Conservation (phyloP, 2,329 filamentous ascomycete genomes). For the Colletotrichum somersetense region DNA sequence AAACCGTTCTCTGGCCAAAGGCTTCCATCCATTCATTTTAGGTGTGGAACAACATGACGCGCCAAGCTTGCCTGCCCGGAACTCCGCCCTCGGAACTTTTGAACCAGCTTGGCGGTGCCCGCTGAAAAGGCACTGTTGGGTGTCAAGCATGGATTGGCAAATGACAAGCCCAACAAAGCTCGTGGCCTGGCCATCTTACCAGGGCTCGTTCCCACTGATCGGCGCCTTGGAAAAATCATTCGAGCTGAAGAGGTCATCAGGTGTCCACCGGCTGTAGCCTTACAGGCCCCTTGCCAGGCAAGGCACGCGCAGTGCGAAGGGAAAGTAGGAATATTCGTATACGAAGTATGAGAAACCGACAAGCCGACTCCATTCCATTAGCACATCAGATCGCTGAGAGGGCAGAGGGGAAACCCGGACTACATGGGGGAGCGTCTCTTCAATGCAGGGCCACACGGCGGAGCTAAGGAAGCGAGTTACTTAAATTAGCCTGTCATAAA, state of each 20-base stretch:
- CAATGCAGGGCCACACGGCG: conserved; percentile 18
- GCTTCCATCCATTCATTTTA: neutral
- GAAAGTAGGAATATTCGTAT: neutral
- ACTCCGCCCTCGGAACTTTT: conserved; percentile 32
- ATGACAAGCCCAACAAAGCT: conserved; percentile 26
- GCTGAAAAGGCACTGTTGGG: conserved; percentile 10
- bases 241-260: neutral
- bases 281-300: neutral
- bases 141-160: conserved; percentile 25
- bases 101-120: conserved; percentile 28
- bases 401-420: conserved; percentile 23
- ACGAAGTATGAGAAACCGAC: conserved; percentile 5
- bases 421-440: conserved; percentile 18
- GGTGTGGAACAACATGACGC: conserved; percentile 16
- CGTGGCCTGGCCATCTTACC: neutral
- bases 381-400: conserved; percentile 21
- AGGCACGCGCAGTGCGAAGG: neutral
- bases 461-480: conserved; percentile 25
- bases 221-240: conserved; percentile 2
- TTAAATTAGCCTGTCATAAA: conserved; percentile 35
- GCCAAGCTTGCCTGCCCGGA: conserved; percentile 17
- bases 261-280: neutral
- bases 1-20: neutral
- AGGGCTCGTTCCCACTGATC: conserved; percentile 32
- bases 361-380: conserved; percentile 30